phyloP scores from a whole-genome alignment of 352 stramenopile species.

The Pythium aquatile region DNA sequence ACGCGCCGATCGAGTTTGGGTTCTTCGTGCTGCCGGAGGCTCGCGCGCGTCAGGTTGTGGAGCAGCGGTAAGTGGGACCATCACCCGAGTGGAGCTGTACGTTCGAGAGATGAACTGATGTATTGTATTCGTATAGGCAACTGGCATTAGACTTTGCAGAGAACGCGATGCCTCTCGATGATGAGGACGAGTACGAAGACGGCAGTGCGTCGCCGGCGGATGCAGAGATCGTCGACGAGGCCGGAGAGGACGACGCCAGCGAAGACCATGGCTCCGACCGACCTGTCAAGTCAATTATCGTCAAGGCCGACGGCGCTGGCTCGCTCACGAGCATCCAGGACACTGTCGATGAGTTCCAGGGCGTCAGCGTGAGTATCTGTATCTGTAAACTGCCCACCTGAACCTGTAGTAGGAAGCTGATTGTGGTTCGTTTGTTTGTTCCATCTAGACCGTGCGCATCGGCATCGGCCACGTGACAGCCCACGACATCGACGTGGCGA shows the following conservation, averaged over 20 bases:
- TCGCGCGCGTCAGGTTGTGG: constrained; percentile 65
- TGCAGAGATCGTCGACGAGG: constrained; percentile 11
- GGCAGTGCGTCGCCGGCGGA: background rate
- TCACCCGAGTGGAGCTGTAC: too few species aligned
- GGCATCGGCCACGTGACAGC: constrained; percentile 77
- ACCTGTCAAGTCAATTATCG: constrained; percentile 64
- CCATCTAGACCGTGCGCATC: constrained; percentile 59
- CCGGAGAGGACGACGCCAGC: constrained; percentile 24
- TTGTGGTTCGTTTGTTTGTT: constrained; percentile 2
- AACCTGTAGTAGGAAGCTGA: constrained; percentile 29
- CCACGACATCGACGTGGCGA: constrained; percentile 79
- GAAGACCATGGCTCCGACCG: constrained; percentile 44
- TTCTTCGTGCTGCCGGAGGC: constrained; percentile 72
- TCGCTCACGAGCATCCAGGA: constrained; percentile 85
- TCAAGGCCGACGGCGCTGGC: constrained; percentile 75
- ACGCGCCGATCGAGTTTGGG: constrained; percentile 76
- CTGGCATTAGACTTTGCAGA: constrained; percentile 72
- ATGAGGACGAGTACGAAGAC: constrained; percentile 15
- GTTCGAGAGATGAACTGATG: background rate
- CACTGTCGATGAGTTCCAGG: constrained; percentile 60
- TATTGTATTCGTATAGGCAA: constrained; percentile 37
- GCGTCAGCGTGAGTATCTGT: constrained; percentile 37
- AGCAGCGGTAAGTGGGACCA: constrained; percentile 50
- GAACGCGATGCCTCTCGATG: constrained; percentile 39
- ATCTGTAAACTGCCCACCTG: constrained; percentile 18